Base-by-base conservation (phyloP, 345 rosid species). In the Boechera stricta region DNA sequence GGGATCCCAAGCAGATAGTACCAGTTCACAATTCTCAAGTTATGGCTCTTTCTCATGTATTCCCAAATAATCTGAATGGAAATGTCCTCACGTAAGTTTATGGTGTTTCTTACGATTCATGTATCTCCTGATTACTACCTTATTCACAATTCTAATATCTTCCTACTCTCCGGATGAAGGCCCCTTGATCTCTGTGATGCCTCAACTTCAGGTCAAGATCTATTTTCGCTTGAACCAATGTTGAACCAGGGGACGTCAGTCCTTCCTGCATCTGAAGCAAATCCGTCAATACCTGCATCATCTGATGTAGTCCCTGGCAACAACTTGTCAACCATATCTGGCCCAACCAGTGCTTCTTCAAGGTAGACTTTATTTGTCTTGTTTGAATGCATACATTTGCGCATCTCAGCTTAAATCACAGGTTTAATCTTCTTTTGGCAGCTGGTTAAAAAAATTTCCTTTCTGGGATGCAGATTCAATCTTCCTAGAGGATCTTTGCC, bases 151-250 rank as follows among this genome's bases (percentile, higher is more conserved):
- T 82, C 51, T 69, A 65, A 76, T 69, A 55, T 74, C 18, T 44
- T 48, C 24, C 62, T 45, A 16, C 77, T 73, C 72, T 82, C 59
- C 76, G 83, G 77, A 77, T 86, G 85, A 81, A 95, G 99, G 93
- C 99, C 99, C 67, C 89, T 88, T 72, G 98, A 95, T 86, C 85
- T 95, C 58, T 87, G 90, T 81, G 96, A 95, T 77, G 76, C 79
- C 39, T 67, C 87, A 72, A 58, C 83, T 57, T 81, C 96, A 44
- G 88, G 82, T 75, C 84, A 85, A 60, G 98, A 95, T 39, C 60
- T 42, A 75, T 73, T 82, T 79, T n/a, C 93, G 41, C 80, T 59
- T 63, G 89, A 85, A 73, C 79, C 86, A 51, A 64, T 82, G 76
- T 61, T 89, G 26, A 89, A 85, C 77, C 98, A 88, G 77, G 91